A percentile compares a stretch with the other conserved stretches of the same genome.
Evolutionary conservation across 2,329 filamentous ascomycete genomes (phyloP).

Genomic region (Cordyceps fumosorosea): DNA sequence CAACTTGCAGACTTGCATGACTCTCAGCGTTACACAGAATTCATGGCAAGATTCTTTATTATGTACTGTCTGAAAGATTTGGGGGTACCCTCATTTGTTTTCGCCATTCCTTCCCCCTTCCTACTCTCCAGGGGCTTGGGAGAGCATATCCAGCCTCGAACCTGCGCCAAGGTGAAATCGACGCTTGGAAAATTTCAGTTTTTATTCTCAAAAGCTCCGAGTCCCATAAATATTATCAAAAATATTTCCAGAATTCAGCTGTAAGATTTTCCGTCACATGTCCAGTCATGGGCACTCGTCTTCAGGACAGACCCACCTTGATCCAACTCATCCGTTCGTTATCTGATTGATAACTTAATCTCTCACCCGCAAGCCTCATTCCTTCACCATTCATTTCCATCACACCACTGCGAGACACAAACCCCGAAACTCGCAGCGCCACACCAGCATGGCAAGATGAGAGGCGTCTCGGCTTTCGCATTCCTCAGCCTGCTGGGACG

Average conservation of each 20-base stretch:
- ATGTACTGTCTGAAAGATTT: too few species aligned
- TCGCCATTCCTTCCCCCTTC: too few species aligned
- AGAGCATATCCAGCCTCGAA: too few species aligned
- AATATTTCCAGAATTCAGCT: background rate
- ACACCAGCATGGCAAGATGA: constrained; percentile 1
- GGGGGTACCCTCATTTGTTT: too few species aligned
- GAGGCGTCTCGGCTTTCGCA: background rate
- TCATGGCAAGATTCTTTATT: too few species aligned
- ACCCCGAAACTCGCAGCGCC: background rate
- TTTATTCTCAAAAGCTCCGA: too few species aligned
- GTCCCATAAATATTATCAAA: background rate
- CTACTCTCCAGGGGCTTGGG: too few species aligned
- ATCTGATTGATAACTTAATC: constrained; percentile 1
- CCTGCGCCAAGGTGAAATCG: too few species aligned
- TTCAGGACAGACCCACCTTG: background rate
- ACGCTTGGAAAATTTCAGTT: too few species aligned
- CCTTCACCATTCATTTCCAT: background rate
- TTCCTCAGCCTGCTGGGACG: background rate
- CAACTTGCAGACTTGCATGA: too few species aligned
- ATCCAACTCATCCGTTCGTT: background rate
- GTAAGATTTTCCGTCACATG: background rate
- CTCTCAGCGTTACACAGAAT: too few species aligned
- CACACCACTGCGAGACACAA: background rate
- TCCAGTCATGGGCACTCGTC: background rate
- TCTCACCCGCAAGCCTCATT: background rate